Conservation (phyloP, 2,329 filamentous ascomycete species). For the Verticillium zaregamsianum region DNA sequence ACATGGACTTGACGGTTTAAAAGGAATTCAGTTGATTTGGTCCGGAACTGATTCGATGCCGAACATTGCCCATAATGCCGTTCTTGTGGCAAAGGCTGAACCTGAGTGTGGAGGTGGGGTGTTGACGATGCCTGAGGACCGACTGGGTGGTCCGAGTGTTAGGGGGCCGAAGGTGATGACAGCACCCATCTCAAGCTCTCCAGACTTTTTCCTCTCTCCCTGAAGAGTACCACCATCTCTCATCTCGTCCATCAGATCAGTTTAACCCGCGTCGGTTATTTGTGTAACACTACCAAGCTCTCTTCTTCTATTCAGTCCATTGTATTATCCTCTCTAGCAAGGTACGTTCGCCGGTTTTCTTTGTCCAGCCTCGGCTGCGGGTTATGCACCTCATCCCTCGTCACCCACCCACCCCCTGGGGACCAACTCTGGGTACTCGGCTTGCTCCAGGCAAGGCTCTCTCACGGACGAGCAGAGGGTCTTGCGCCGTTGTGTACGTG, state of each 20-base stretch:
- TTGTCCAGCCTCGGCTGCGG: not conserved
- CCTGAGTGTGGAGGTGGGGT: no score
- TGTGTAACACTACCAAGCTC: not conserved
- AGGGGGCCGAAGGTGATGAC: not conserved
- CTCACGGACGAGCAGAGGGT: not conserved
- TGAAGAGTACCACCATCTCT: not conserved
- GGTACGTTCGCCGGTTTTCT: not conserved
- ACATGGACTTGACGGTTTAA: no score
- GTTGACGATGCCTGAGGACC: not conserved
- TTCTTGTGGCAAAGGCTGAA: no score
- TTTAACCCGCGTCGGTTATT: not conserved
- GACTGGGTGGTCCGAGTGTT: not conserved
- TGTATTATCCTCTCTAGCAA: not conserved
- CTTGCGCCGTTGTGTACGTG: not conserved
- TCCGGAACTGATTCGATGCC: no score
- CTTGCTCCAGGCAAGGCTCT: not conserved
- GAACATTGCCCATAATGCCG: no score
- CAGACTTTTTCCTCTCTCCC: not conserved
- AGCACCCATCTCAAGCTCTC: not conserved
- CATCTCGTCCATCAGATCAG: not conserved
- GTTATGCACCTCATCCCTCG: not conserved
- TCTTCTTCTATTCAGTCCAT: not conserved
- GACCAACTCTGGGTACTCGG: not conserved
- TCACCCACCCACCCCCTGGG: not conserved
- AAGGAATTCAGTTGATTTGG: no score